Conservation (phyloP, 2,329 filamentous ascomycete genomes). For the Botrytis fragariae region DNA sequence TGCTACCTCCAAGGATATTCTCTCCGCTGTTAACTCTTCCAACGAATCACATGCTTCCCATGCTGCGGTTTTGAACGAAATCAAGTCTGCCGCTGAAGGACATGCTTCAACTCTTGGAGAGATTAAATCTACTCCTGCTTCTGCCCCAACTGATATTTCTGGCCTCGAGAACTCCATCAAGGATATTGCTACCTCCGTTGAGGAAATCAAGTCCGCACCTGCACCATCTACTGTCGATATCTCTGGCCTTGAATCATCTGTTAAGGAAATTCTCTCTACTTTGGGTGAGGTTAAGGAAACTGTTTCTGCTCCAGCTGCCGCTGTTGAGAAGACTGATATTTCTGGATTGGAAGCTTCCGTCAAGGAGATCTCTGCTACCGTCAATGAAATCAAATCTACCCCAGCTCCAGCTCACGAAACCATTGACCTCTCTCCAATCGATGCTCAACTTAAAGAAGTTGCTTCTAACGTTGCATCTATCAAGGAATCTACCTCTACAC, state of each 20-base stretch:
- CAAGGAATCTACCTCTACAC: constrained; percentile 19
- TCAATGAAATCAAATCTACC: constrained; percentile 27
- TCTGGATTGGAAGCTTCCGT: constrained; percentile 24
- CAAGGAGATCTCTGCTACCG: constrained; percentile 13
- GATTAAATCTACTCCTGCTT: constrained; percentile 22
- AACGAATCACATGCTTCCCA: constrained; percentile 32
- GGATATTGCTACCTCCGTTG: constrained; percentile 22
- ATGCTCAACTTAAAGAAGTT: constrained; percentile 26
- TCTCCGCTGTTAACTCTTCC: constrained; percentile 27
- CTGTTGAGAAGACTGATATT: constrained; percentile 24
- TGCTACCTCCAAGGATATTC: constrained; percentile 27
- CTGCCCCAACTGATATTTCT: constrained; percentile 27
- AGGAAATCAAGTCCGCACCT: constrained; percentile 20
- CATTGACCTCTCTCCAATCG: constrained; percentile 25
- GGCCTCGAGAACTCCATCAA: constrained; percentile 20
- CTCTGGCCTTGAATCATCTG: constrained; percentile 22
- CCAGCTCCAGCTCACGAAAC: constrained; percentile 23
- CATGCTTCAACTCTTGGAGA: constrained; percentile 22
- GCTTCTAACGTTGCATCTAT: constrained; percentile 18
- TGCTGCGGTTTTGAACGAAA: constrained; percentile 25
- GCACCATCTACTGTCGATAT: constrained; percentile 26
- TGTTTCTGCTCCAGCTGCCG: constrained; percentile 23
- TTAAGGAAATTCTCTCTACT: constrained; percentile 26
- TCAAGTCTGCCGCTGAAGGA: constrained; percentile 26
- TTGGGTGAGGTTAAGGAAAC: constrained; percentile 22